These are phyloP conservation scores for Nemania sp. DNA, from an alignment of 2,329 filamentous ascomycete genomes.

Conservation along the genomic window DNA sequence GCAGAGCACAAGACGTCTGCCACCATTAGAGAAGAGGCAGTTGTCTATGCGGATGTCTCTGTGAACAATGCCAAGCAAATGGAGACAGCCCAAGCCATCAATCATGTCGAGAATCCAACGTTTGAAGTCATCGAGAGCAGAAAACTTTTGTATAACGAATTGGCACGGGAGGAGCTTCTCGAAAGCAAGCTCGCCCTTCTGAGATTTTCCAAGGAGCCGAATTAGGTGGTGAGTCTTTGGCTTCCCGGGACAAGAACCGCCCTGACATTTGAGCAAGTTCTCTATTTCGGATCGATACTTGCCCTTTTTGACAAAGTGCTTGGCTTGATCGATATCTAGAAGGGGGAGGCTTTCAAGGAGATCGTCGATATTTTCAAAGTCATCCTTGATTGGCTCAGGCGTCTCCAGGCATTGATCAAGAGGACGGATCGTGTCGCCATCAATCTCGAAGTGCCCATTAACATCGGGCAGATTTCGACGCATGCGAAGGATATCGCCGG, in stretches of 20 bases:
- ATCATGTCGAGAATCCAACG: slow-evolving; percentile 33
- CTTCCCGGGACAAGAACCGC: slow-evolving; percentile 30
- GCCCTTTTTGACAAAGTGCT: neutral
- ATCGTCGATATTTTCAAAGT: neutral
- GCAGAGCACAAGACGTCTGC: slow-evolving; percentile 30
- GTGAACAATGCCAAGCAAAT: slow-evolving; percentile 38
- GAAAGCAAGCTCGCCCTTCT: slow-evolving; percentile 33
- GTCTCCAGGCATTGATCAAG: neutral
- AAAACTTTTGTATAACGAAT: slow-evolving; percentile 9
- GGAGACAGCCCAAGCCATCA: slow-evolving; percentile 32
- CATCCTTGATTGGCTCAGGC: neutral
- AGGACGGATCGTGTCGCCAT: neutral
- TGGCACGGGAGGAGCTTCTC: slow-evolving; percentile 27
- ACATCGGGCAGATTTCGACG: neutral
- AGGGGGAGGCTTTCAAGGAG: neutral
- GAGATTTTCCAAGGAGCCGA: slow-evolving; percentile 34
- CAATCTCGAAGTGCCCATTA: neutral
- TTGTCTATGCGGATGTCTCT: slow-evolving; percentile 35
- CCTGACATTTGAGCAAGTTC: slow-evolving; percentile 27
- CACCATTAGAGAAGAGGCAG: slow-evolving; percentile 32
- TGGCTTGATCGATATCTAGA: neutral
- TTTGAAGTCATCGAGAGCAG: slow-evolving; percentile 25
- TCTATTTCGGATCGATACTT: neutral
- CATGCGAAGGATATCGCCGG: neutral
- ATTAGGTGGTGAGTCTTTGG: slow-evolving; percentile 25